Evolutionary conservation across 2,329 filamentous ascomycete species (phyloP).

Genomic region (Xylaria sp.): DNA sequence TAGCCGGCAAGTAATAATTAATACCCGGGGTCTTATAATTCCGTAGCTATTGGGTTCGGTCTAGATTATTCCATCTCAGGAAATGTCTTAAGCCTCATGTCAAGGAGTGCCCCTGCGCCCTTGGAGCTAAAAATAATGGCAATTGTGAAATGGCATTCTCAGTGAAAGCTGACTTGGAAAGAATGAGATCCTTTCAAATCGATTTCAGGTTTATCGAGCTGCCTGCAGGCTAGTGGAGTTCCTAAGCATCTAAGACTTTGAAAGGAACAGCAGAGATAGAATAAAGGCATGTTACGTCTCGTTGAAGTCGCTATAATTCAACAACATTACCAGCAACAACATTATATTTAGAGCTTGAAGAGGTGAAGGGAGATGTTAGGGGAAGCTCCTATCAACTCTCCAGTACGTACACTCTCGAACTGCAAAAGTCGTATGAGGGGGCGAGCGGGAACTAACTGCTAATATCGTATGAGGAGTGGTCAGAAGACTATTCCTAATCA

Average conservation of each 20-base stretch:
- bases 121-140: constrained; percentile 7
- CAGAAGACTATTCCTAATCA: constrained; percentile 24
- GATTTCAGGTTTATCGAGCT: not conserved
- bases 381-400: not conserved
- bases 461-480: constrained; percentile 31
- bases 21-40: not conserved
- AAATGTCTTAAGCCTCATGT: not conserved
- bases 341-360: not conserved
- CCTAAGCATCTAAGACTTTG: not conserved
- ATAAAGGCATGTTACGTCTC: not conserved
- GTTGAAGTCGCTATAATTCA: not conserved
- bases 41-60: not conserved
- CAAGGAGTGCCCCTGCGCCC: not conserved
- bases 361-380: not conserved
- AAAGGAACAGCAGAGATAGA: not conserved
- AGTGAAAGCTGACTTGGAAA: not conserved
- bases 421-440: constrained; percentile 20
- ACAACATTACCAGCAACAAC: not conserved
- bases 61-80: constrained; percentile 18
- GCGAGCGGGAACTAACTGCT: constrained; percentile 27
- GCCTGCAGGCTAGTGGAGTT: not conserved
- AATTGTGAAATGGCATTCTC: constrained; percentile 20
- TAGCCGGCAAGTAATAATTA: not conserved
- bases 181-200: not conserved
- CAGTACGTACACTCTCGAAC: not conserved